Percentiles rank a stretch among this genome's conserved stretches.
Conservation (phyloP, 2,329 filamentous ascomycete species). For the Atkinsonella hypoxylon region DNA sequence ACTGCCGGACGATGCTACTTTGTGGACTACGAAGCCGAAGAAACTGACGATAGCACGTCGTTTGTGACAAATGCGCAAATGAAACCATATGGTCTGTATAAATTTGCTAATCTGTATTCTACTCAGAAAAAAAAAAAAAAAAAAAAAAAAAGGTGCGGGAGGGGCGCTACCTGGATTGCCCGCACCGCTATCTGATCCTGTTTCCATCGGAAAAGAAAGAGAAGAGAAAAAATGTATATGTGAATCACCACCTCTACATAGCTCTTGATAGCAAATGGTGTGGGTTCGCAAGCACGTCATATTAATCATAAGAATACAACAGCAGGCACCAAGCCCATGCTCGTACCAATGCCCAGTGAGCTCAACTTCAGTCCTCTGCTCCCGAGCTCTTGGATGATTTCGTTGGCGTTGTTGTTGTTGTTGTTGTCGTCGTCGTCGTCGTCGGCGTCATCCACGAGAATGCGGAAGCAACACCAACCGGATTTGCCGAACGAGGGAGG, state of each 20-base stretch:
- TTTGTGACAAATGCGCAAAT: no score
- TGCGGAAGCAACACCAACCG: slow-evolving; percentile 81
- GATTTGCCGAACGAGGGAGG: slow-evolving; percentile 57
- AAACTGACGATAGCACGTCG: no score
- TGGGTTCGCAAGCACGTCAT: neutral
- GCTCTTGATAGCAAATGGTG: neutral
- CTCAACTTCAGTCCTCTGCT: slow-evolving; percentile 11
- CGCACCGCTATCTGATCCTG: neutral
- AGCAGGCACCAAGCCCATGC: neutral
- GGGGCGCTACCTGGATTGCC: no score
- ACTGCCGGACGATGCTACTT: no score
- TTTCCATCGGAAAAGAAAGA: neutral
- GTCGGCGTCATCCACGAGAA: slow-evolving; percentile 78
- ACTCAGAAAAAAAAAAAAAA: neutral
- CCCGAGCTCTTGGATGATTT: slow-evolving; percentile 24
- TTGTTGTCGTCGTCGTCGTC: slow-evolving; percentile 46
- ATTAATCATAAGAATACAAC: neutral
- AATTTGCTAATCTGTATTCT: neutral
- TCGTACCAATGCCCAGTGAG: neutral
- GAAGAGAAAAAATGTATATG: neutral
- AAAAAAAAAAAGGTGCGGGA: no score
- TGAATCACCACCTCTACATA: slow-evolving; percentile 11
- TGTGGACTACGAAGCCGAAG: no score
- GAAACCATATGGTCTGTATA: neutral
- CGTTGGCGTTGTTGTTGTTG: slow-evolving; percentile 44